A percentile compares a stretch with the other conserved stretches of the same genome.
phyloP scores from a whole-genome alignment of 768 basidiomycete genomes.

The Pulveroboletus sp. region DNA sequence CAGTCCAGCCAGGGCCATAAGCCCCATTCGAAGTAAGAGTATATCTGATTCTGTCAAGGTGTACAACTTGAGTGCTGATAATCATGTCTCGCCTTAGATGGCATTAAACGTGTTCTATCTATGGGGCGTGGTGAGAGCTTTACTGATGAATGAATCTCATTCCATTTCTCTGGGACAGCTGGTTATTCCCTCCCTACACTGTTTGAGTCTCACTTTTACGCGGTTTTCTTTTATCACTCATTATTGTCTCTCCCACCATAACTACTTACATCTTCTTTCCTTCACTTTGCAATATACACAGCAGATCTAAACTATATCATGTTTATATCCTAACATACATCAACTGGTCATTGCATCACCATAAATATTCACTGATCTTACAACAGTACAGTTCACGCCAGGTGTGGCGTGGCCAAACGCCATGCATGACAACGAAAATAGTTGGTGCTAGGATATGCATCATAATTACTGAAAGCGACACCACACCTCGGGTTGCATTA shows the following conservation, averaged over 20 bases:
- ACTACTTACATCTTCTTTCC: too few relatives aligned
- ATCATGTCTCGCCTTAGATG: conserved; percentile 19
- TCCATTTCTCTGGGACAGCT: too few relatives aligned
- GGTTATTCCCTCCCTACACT: too few relatives aligned
- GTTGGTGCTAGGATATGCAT: conserved; percentile 16
- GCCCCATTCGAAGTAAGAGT: conserved; percentile 18
- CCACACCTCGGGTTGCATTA: not conserved
- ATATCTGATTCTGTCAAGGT: not conserved
- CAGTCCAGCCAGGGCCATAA: conserved; percentile 34
- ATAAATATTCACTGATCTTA: not conserved
- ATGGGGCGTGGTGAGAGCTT: conserved; percentile 12
- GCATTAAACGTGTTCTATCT: conserved; percentile 28
- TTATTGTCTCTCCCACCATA: too few relatives aligned
- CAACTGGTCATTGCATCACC: not conserved
- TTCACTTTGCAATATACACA: too few relatives aligned
- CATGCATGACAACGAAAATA: conserved; percentile 4
- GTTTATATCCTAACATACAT: not conserved
- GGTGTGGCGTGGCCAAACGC: not conserved
- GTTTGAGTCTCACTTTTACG: too few relatives aligned
- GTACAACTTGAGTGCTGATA: too few relatives aligned
- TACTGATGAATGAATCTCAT: conserved; percentile 13
- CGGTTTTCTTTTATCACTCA: not conserved
- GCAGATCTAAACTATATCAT: not conserved
- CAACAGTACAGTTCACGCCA: not conserved
- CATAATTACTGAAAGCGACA: conserved; percentile 16